Percentiles rank a stretch among this genome's conserved stretches.
phyloP scores from a whole-genome alignment of 2,329 filamentous ascomycete species.

The Periconia digitata region DNA sequence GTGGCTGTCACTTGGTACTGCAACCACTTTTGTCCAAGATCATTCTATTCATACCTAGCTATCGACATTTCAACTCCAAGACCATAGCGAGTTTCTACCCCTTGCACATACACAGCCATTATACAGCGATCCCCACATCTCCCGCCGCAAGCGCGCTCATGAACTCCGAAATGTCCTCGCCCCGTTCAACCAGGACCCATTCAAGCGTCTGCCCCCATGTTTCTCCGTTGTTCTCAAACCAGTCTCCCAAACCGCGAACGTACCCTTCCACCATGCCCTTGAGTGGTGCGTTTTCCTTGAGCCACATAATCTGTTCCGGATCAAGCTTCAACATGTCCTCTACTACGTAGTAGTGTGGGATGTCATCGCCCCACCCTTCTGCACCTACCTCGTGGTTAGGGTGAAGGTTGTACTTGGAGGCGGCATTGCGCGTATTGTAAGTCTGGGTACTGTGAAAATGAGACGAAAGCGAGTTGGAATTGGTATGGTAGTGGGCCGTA shows the following conservation, averaged over 20 bases:
- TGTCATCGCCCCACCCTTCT: constrained; percentile 67
- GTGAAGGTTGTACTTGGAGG: constrained; percentile 51
- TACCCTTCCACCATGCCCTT: constrained; percentile 61
- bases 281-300: constrained; percentile 57
- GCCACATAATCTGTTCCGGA: constrained; percentile 60
- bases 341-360: constrained; percentile 64
- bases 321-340: constrained; percentile 67
- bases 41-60: neutral
- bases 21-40: no score
- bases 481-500: constrained; percentile 13
- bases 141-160: constrained; percentile 67
- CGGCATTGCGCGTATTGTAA: constrained; percentile 43
- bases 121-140: constrained; percentile 65
- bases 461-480: constrained; percentile 29
- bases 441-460: constrained; percentile 40
- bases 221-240: constrained; percentile 66
- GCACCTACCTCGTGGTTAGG: constrained; percentile 55
- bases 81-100: no score
- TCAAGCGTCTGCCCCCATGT: constrained; percentile 62
- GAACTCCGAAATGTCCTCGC: constrained; percentile 59
- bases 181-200: constrained; percentile 58
- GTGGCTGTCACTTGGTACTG: no score
- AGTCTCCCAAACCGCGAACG: constrained; percentile 56
- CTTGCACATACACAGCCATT: neutral
- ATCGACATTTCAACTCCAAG: no score